phyloP scores from a whole-genome alignment of 768 basidiomycete species.

The Basidioascus undulatus region DNA sequence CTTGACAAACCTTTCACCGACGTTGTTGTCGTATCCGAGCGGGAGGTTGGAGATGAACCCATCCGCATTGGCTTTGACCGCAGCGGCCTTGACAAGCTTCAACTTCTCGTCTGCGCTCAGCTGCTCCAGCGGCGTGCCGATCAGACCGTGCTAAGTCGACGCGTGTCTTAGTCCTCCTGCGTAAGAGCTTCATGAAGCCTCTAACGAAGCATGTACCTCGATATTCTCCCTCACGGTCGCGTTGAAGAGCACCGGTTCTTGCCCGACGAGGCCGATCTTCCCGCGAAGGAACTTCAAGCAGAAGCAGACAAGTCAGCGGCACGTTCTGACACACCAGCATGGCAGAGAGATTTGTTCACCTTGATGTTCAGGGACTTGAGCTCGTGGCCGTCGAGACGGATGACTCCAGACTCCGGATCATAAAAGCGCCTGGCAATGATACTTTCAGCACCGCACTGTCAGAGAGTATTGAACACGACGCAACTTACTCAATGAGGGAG shows the following conservation, averaged over 20 bases:
- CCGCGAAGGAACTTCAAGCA: constrained; percentile 16
- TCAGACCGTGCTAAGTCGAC: constrained; percentile 25
- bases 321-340: too few relatives aligned
- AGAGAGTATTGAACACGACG: too few relatives aligned
- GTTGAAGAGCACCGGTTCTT: constrained; percentile 23
- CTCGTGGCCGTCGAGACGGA: constrained; percentile 20
- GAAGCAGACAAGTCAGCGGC: too few relatives aligned
- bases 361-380: constrained; percentile 22
- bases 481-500: constrained; percentile 20
- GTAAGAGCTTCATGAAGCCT: too few relatives aligned
- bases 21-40: constrained; percentile 24
- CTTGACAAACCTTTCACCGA: constrained; percentile 7
- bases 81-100: constrained; percentile 22
- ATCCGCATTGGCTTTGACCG: constrained; percentile 25
- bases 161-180: too few relatives aligned
- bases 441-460: too few relatives aligned
- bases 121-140: constrained; percentile 21
- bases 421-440: too few relatives aligned
- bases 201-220: too few relatives aligned
- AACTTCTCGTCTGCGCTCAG: constrained; percentile 19
- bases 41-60: constrained; percentile 25
- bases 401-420: background rate
- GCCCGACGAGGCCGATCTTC: constrained; percentile 21
- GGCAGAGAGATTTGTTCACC: constrained; percentile 18
- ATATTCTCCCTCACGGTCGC: constrained; percentile 24